A percentile compares a stretch with the other conserved stretches of the same genome.
Conservation (phyloP, 2,329 filamentous ascomycete genomes). For the Phialocephala sp. region DNA sequence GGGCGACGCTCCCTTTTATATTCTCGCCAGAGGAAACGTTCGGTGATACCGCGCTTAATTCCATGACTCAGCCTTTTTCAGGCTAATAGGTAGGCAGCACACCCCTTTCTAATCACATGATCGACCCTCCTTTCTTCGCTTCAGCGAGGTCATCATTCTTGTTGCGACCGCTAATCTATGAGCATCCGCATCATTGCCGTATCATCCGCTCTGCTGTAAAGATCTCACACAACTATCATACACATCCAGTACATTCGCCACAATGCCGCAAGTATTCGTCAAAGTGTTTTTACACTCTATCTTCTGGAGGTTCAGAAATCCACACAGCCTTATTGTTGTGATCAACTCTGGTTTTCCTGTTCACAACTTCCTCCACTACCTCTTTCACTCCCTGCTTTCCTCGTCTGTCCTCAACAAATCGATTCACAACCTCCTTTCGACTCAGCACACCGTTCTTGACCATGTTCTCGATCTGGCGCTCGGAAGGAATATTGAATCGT, state of each 20-base stretch:
- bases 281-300: not conserved
- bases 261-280: constrained; percentile 1
- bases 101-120: constrained; percentile 37
- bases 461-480: constrained; percentile 60
- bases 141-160: constrained; percentile 21
- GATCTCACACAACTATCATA: constrained; percentile 30
- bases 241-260: constrained; percentile 24
- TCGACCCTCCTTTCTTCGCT: constrained; percentile 21
- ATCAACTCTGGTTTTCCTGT: constrained; percentile 62
- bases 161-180: constrained; percentile 33
- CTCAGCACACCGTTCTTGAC: constrained; percentile 50
- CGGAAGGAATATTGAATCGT: constrained; percentile 70
- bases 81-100: constrained; percentile 21
- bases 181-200: constrained; percentile 15
- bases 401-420: constrained; percentile 64
- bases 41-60: constrained; percentile 32
- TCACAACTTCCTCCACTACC: constrained; percentile 72
- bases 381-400: constrained; percentile 72
- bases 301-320: constrained; percentile 21
- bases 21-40: constrained; percentile 24
- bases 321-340: constrained; percentile 46
- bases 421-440: constrained; percentile 64
- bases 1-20: constrained; percentile 38
- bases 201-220: constrained; percentile 22
- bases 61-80: constrained; percentile 37